Evolutionary conservation across 2,329 filamentous ascomycete species (phyloP).

Genomic region (Colletotrichum lini): DNA sequence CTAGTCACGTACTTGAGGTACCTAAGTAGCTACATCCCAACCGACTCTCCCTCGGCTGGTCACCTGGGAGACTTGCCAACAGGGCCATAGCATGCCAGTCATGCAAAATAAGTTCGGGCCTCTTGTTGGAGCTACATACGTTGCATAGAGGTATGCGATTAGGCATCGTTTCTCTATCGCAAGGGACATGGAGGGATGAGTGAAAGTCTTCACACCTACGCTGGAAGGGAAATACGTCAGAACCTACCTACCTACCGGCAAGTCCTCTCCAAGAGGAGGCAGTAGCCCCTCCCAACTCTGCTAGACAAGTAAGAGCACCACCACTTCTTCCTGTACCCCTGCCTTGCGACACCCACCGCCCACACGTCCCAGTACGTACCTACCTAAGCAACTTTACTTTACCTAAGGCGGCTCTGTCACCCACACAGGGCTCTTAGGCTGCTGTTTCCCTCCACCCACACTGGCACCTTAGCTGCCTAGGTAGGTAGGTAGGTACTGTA

Average conservation of each 20-base stretch:
- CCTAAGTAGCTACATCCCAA: slow-evolving; percentile 10
- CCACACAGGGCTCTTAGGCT: slow-evolving; percentile 33
- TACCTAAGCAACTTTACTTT: slow-evolving; percentile 22
- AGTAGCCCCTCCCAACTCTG: slow-evolving; percentile 25
- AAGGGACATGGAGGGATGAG: background rate
- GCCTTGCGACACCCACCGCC: slow-evolving; percentile 27
- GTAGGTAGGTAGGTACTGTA: no score
- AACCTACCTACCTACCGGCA: background rate
- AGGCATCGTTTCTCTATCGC: background rate
- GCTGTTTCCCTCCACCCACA: slow-evolving; percentile 27
- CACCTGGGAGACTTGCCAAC: slow-evolving; percentile 2
- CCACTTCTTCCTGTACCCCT: slow-evolving; percentile 32
- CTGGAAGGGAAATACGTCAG: slow-evolving; percentile 9
- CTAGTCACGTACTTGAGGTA: slow-evolving; percentile 3
- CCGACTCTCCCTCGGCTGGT: slow-evolving; percentile 18
- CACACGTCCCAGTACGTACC: slow-evolving; percentile 27
- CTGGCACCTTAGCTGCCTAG: slow-evolving; percentile 1
- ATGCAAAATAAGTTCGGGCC: background rate
- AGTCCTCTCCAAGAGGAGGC: slow-evolving; percentile 17
- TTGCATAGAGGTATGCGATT: no score
- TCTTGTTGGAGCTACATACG: background rate
- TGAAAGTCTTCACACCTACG: background rate
- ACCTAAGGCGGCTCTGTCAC: slow-evolving; percentile 32
- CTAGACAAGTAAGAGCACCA: slow-evolving; percentile 9
- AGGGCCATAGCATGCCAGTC: background rate